Evolutionary conservation across 179 eudicot genomes (phyloP).

Genomic region (Spinacia oleracea): DNA sequence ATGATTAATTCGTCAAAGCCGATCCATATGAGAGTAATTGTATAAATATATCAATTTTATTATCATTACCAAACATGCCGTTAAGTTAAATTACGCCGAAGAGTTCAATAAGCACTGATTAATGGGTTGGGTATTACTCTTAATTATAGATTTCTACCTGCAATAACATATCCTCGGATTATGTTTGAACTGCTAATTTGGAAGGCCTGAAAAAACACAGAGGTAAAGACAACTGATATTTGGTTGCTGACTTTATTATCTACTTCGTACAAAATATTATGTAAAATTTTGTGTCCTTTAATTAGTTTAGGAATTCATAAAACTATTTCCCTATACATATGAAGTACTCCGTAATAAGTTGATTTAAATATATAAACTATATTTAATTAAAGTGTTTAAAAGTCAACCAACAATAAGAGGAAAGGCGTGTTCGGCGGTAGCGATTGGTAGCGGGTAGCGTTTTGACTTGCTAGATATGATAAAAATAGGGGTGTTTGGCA

Average conservation of each 20-base stretch:
- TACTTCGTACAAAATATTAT: too few relatives aligned
- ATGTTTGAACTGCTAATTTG: neutral
- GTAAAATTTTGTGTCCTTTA: neutral
- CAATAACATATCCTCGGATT: neutral
- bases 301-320: neutral
- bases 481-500: too few relatives aligned
- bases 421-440: too few relatives aligned
- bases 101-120: neutral
- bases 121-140: neutral
- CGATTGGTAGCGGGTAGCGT: too few relatives aligned
- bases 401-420: neutral
- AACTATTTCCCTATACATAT: neutral
- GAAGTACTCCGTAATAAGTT: too few relatives aligned
- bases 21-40: too few relatives aligned
- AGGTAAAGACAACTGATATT: constrained; percentile 10
- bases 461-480: too few relatives aligned
- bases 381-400: neutral
- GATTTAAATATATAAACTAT: neutral
- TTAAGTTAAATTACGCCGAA: neutral
- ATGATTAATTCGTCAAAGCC: too few relatives aligned
- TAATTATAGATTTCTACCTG: neutral
- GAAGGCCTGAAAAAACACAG: neutral
- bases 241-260: constrained; percentile 7
- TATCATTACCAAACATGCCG: too few relatives aligned
- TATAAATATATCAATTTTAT: neutral